These are phyloP conservation scores for Phytophthora rubi DNA, from an alignment of 352 stramenopile genomes.

Conservation along the genomic window DNA sequence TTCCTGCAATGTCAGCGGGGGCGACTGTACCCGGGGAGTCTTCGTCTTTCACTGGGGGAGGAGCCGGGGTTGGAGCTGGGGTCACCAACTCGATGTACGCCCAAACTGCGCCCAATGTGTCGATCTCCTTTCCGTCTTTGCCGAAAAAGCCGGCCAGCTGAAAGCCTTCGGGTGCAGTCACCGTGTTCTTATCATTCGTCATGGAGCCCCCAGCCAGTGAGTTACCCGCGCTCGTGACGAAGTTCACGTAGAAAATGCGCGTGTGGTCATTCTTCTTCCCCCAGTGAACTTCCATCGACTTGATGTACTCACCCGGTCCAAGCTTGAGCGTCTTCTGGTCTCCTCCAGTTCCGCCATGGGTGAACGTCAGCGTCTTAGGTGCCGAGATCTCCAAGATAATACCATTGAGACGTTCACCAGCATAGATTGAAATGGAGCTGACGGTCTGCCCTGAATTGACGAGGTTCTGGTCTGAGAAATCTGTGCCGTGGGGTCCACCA, in stretches of 20 bases:
- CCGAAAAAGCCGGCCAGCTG: slow-evolving; percentile 32
- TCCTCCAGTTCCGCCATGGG: slow-evolving; percentile 32
- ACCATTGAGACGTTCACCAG: slow-evolving; percentile 28
- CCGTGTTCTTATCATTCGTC: slow-evolving; percentile 20
- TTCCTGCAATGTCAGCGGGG: slow-evolving; percentile 25
- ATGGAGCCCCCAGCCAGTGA: slow-evolving; percentile 24
- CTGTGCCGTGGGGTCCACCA: slow-evolving; percentile 26
- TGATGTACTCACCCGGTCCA: slow-evolving; percentile 25
- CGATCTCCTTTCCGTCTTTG: slow-evolving; percentile 24
- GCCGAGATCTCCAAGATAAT: slow-evolving; percentile 24
- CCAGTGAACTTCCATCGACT: slow-evolving; percentile 40
- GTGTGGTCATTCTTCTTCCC: slow-evolving; percentile 26
- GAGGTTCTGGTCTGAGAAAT: slow-evolving; percentile 37
- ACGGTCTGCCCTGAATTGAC: slow-evolving; percentile 35
- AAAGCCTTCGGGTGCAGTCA: slow-evolving; percentile 31
- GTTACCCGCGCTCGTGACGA: slow-evolving; percentile 30
- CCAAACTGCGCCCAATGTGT: slow-evolving; percentile 30
- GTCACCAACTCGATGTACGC: slow-evolving; percentile 28
- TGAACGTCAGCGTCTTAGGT: slow-evolving; percentile 20
- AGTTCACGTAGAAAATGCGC: slow-evolving; percentile 37
- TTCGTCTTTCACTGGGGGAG: slow-evolving; percentile 9
- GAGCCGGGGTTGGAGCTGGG: slow-evolving; percentile 21
- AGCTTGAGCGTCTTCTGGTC: slow-evolving; percentile 18
- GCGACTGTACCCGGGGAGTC: slow-evolving; percentile 23
- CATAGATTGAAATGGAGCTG: slow-evolving; percentile 26